These are phyloP conservation scores for Aspergillus novoparasiticus DNA, from an alignment of 2,329 filamentous ascomycete species.

Conservation along the genomic window DNA sequence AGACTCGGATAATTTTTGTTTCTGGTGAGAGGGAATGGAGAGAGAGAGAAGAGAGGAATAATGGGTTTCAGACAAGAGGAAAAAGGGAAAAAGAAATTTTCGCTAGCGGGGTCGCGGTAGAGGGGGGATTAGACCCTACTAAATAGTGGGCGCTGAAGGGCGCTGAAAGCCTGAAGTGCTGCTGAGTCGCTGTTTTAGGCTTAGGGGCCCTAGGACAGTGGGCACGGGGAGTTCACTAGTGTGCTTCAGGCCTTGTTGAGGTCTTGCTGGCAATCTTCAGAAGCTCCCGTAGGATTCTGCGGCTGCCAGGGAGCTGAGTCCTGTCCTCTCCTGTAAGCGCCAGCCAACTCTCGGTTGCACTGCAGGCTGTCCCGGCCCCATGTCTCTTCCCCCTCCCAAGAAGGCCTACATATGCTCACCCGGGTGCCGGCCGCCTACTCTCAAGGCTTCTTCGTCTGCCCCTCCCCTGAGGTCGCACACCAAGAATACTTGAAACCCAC, in stretches of 20 bases:
- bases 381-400: background rate
- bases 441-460: background rate
- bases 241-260: background rate
- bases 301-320: background rate
- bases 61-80: constrained; percentile 17
- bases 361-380: background rate
- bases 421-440: background rate
- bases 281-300: background rate
- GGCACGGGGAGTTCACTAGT: constrained; percentile 5
- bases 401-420: background rate
- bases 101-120: constrained; percentile 23
- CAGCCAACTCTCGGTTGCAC: constrained; percentile 2
- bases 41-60: constrained; percentile 16
- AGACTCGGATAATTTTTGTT: constrained; percentile 31
- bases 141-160: constrained; percentile 21
- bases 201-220: constrained; percentile 13
- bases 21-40: constrained; percentile 15
- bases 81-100: constrained; percentile 23
- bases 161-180: background rate
- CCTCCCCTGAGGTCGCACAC: constrained; percentile 1
- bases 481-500: constrained; percentile 7
- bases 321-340: background rate
- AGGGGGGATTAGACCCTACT: constrained; percentile 15
- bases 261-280: background rate
- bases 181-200: constrained; percentile 22